These are phyloP conservation scores for Melastoma candidum DNA, from an alignment of 441 rosid species.

Conservation along the genomic window DNA sequence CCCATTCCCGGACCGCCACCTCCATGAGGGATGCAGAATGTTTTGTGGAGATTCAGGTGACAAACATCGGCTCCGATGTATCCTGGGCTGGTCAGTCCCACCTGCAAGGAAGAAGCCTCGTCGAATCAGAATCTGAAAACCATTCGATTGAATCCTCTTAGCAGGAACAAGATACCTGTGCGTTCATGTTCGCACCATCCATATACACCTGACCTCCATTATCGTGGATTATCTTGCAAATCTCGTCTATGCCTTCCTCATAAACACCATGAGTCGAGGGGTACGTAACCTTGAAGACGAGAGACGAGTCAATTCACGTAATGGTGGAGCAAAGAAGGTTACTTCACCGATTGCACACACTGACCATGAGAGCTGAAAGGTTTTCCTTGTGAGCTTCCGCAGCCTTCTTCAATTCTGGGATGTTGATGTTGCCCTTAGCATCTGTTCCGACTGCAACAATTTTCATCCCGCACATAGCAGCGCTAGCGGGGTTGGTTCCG, in stretches of 20 bases:
- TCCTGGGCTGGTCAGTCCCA: conserved; percentile 96
- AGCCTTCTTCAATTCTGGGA: conserved; percentile 79
- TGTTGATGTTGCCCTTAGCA: conserved; percentile 93
- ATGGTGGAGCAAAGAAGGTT: background rate
- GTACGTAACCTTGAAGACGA: conserved; percentile 60
- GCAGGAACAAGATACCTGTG: conserved; percentile 42
- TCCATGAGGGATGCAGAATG: conserved; percentile 96
- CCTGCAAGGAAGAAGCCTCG: conserved; percentile 36
- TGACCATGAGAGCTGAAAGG: conserved; percentile 87
- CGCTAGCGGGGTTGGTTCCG: conserved; percentile 98
- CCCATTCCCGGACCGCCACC: conserved; percentile 99
- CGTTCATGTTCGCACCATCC: conserved; percentile 99
- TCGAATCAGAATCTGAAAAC: background rate
- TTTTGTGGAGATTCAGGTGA: conserved; percentile 95
- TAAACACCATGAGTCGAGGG: conserved; percentile 97
- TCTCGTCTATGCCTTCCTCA: conserved; percentile 93
- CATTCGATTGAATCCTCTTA: no score
- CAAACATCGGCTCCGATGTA: conserved; percentile 97
- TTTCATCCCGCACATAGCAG: conserved; percentile 99
- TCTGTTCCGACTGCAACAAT: conserved; percentile 90
- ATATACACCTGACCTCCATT: conserved; percentile 98
- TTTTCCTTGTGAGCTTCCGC: conserved; percentile 83
- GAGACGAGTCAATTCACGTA: background rate
- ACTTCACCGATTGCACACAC: background rate
- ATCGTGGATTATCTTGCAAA: conserved; percentile 81